These are phyloP conservation scores for Beverwykella pulmonaria DNA, from an alignment of 495 filamentous ascomycete species.

Conservation along the genomic window DNA sequence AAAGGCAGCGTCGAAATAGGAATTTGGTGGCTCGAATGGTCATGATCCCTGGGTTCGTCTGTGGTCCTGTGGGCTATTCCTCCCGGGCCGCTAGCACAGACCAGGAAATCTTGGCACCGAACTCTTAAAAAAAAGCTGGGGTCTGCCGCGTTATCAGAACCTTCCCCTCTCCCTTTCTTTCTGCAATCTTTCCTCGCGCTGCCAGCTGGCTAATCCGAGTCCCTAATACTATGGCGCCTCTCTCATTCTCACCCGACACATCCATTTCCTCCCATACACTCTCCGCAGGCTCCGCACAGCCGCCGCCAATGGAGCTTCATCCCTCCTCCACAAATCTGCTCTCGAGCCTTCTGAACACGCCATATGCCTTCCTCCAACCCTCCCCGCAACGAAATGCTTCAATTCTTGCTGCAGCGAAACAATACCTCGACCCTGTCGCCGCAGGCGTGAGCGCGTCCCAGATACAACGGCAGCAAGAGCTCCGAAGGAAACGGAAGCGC, in stretches of 20 bases:
- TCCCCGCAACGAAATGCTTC: conserved; percentile 61
- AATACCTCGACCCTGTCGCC: conserved; percentile 75
- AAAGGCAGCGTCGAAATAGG: no score
- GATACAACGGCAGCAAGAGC: conserved; percentile 40
- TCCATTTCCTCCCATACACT: conserved; percentile 42
- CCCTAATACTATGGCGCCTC: conserved; percentile 28
- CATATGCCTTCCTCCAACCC: conserved; percentile 71
- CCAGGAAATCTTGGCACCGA: conserved; percentile 11
- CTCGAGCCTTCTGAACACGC: conserved; percentile 52
- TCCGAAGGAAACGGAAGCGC: conserved; percentile 68
- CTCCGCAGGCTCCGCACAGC: conserved; percentile 36
- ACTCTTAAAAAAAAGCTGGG: neutral
- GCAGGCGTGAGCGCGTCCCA: conserved; percentile 63
- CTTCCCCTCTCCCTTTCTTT: neutral
- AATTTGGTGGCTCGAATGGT: no score
- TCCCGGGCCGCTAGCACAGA: neutral
- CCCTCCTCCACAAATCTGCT: conserved; percentile 37
- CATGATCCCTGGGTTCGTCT: no score
- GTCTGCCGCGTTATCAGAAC: neutral
- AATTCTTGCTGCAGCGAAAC: conserved; percentile 70
- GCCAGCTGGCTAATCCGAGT: neutral
- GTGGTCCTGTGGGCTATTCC: no score
- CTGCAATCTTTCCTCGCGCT: neutral
- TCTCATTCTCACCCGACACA: conserved; percentile 36
- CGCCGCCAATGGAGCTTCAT: conserved; percentile 33